phyloP scores from a whole-genome alignment of 2,329 filamentous ascomycete genomes.

The Ramichloridium luteum region DNA sequence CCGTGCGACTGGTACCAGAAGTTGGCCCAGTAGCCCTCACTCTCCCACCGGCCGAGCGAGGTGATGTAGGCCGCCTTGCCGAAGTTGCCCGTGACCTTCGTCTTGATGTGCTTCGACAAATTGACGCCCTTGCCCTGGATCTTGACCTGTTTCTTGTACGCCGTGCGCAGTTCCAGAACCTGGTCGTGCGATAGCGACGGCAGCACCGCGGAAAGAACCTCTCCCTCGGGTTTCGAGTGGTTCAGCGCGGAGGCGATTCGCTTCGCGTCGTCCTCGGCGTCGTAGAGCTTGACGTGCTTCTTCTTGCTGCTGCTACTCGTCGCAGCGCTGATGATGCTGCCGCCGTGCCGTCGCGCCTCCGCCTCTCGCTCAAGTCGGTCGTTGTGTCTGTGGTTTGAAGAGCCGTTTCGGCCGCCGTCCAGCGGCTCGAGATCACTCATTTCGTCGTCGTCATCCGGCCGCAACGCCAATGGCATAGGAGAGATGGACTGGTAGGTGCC shows the following conservation, averaged over 20 bases:
- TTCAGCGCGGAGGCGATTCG: slow-evolving; percentile 63
- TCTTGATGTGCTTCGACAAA: slow-evolving; percentile 72
- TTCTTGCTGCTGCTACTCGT: slow-evolving; percentile 33
- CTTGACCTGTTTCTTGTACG: slow-evolving; percentile 87
- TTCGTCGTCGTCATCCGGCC: slow-evolving; percentile 46
- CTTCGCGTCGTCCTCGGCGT: slow-evolving; percentile 66
- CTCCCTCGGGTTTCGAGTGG: slow-evolving; percentile 51
- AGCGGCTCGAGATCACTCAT: slow-evolving; percentile 36
- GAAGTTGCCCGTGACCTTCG: slow-evolving; percentile 64
- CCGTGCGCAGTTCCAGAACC: slow-evolving; percentile 68
- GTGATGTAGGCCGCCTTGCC: slow-evolving; percentile 88
- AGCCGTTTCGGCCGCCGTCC: slow-evolving; percentile 10
- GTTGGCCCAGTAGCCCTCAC: slow-evolving; percentile 94
- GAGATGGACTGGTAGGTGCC: slow-evolving; percentile 92
- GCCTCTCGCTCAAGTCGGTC: slow-evolving; percentile 11
- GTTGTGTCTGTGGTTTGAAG: slow-evolving; percentile 2
- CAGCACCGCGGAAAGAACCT: slow-evolving; percentile 68
- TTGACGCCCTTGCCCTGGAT: slow-evolving; percentile 71
- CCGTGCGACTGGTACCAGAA: slow-evolving; percentile 91
- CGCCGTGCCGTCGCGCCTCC: no score
- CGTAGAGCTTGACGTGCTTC: slow-evolving; percentile 66
- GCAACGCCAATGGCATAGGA: slow-evolving; percentile 75
- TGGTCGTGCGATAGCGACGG: slow-evolving; percentile 78
- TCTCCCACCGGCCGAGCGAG: slow-evolving; percentile 80
- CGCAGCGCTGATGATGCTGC: no score